Base-by-base conservation (phyloP, 1,284 basidiomycete genomes). In the Hemileccinum hortonii region DNA sequence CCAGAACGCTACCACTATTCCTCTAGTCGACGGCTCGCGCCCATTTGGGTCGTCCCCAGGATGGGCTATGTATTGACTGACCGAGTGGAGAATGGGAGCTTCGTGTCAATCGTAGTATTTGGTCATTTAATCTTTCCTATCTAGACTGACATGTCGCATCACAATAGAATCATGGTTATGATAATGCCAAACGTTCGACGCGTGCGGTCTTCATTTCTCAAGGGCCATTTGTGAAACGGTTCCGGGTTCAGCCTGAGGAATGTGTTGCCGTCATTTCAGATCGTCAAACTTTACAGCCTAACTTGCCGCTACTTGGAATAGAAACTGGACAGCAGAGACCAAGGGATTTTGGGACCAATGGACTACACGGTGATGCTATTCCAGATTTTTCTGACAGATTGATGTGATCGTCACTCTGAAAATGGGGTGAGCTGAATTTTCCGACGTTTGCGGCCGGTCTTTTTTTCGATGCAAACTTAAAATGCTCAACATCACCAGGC, bases 141-240 rank as follows among this genome's bases (percentile, higher is more conserved):
- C 22, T 12, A 10, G 22, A 38, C 37, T 44, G 48, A 44, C 14
- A 6, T 48, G 36, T 32, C 9, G 5, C 7, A 12, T 36, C 35
- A 33, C 26, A 26, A n/a, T 58, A 90, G 82, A 90, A 84, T 59
- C 89, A 92, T 60, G 89, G 87, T 8, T 92, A 91, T 66, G 91
- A 94, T 64, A 91, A 92, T 57, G 68, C 76, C 14, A 80, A 84
- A 44, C 62, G 73, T 11, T 78, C 86, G 6, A 95, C 95, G 93
- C 84, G 84, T 51, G 91, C 92, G 0, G 84, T 93, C 70, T 95
- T 96, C 71, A 84, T 94, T 56, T 89, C 91, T 7, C 85, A 87
- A 63, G 91, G 92, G 0, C 90, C 92, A 0, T 92, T 93, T 66
- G 83, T 87, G 65, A 72, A 75, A 3, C 50, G 30, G 8, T 15